Conservation (phyloP, 2,329 filamentous ascomycete genomes). For the Exophiala phaeomuriformis region DNA sequence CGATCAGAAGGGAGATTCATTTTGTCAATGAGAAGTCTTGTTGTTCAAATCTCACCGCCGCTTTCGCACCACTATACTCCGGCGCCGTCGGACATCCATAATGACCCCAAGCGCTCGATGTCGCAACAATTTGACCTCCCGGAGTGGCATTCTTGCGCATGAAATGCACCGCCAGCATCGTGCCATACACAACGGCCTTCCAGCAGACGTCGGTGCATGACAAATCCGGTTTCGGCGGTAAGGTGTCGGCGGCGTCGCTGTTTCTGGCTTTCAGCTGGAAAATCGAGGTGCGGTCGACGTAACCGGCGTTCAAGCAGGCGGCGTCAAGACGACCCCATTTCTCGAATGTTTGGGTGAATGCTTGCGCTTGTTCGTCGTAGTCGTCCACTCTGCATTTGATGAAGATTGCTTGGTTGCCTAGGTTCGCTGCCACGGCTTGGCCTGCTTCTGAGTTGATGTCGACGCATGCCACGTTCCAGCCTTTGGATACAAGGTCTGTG, state of each 20-base stretch:
- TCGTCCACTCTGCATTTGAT: slow-evolving; percentile 40
- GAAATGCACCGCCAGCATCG: slow-evolving; percentile 46
- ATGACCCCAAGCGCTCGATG: slow-evolving; percentile 39
- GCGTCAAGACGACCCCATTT: slow-evolving; percentile 44
- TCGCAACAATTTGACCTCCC: slow-evolving; percentile 42
- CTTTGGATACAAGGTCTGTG: slow-evolving; percentile 32
- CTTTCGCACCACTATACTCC: slow-evolving; percentile 48
- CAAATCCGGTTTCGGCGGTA: slow-evolving; percentile 41
- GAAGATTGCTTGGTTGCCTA: slow-evolving; percentile 33
- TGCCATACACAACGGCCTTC: slow-evolving; percentile 47
- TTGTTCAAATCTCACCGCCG: slow-evolving; percentile 34
- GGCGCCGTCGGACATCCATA: slow-evolving; percentile 42
- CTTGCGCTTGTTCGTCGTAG: slow-evolving; percentile 40
- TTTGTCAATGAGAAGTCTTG: no score
- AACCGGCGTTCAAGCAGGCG: slow-evolving; percentile 47
- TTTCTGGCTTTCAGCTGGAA: slow-evolving; percentile 38
- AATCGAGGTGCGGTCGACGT: slow-evolving; percentile 41
- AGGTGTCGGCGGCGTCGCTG: slow-evolving; percentile 18
- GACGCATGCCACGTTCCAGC: slow-evolving; percentile 33
- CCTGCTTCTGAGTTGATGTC: slow-evolving; percentile 35
- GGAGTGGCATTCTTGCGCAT: slow-evolving; percentile 45
- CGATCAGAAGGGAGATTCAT: neutral
- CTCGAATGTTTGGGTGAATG: slow-evolving; percentile 40
- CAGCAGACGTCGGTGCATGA: slow-evolving; percentile 45
- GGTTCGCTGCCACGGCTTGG: slow-evolving; percentile 26